These are phyloP conservation scores for Ceratocystis destructans DNA, from an alignment of 2,329 filamentous ascomycete genomes.

Conservation along the genomic window DNA sequence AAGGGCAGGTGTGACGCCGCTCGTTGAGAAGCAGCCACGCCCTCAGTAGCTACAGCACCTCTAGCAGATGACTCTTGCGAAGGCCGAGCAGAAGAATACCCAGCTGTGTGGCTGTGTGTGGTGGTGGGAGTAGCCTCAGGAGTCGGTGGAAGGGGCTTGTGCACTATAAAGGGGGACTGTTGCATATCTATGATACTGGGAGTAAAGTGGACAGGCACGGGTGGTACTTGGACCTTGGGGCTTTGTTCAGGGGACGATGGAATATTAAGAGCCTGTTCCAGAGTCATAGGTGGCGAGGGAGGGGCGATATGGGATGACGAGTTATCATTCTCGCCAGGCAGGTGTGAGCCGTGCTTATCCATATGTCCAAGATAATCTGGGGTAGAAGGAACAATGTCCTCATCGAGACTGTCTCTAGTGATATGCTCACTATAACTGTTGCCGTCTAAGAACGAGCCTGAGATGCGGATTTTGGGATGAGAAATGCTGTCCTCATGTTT, in stretches of 20 bases:
- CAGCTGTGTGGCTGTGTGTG: slow-evolving; percentile 26
- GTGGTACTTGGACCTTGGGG: slow-evolving; percentile 27
- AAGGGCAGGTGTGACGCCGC: slow-evolving; percentile 55
- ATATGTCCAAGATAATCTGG: slow-evolving; percentile 8
- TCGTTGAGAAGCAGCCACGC: slow-evolving; percentile 29
- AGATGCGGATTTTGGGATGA: slow-evolving; percentile 23
- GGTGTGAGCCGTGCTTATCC: neutral
- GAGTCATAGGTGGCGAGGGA: slow-evolving; percentile 35
- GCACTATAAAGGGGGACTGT: slow-evolving; percentile 28
- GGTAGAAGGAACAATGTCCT: slow-evolving; percentile 36
- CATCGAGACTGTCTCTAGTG: slow-evolving; percentile 42
- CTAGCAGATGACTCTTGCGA: neutral
- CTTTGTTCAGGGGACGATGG: slow-evolving; percentile 20
- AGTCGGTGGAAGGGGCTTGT: slow-evolving; percentile 36
- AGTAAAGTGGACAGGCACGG: slow-evolving; percentile 24
- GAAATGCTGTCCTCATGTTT: slow-evolving; percentile 22
- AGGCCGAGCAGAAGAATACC: neutral
- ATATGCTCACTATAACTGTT: slow-evolving; percentile 33
- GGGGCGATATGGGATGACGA: slow-evolving; percentile 21
- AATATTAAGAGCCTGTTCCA: slow-evolving; percentile 35
- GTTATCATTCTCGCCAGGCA: neutral
- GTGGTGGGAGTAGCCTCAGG: slow-evolving; percentile 37
- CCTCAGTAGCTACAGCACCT: neutral
- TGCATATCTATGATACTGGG: neutral
- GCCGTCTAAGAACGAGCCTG: slow-evolving; percentile 37